Evolutionary conservation across 2,329 filamentous ascomycete species (phyloP), one percentile per base, ranked within the genome.

Genomic region (Colletotrichum sojae): DNA sequence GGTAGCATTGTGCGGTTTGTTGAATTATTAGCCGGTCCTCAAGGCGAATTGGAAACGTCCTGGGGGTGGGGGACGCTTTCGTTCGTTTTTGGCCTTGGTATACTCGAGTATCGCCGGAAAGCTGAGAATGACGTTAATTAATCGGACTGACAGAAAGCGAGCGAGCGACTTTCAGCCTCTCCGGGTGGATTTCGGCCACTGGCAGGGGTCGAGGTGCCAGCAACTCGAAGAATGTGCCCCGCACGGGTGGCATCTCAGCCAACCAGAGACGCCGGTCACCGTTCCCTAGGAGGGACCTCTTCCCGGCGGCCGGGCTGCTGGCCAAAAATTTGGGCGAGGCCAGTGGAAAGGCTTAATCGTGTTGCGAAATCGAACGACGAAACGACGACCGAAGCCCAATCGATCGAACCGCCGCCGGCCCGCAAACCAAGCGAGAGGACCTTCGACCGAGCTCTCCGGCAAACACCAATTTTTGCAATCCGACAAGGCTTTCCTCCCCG

Each of bases 121-220:
- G 25, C 56, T 52, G 54, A 52, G 67, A 57, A 69, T 69, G 67
- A 69, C 67, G 67, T 69, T 60, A 67, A 67, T 56, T 61, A 60
- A 60, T 60, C 67, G 60, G 60, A 22, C 25, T 63, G 49, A 25
- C 22, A 27, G 40, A 39, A 18, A 57, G 61, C 15, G 51, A 51
- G 55, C 40, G 61, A 69, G 62, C 49, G 51, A 66, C 66, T 66
- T 69, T 66, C 66, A 69, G 67, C 67, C 67, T 69, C 62, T 22
- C 67, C 66, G 62, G 63, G 62, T 60, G 51, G 66, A 66, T 60
- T 61, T 69, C 20, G 55, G 62, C 63, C 20, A 39, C 25, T 54
- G 59, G 31, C 64, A 67, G 64, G 64, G 64, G 58, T 63, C 15
- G 46, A 48, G 52, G 45, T 43, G 27, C 59, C 56, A 54, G 51